phyloP scores from a whole-genome alignment of 2,329 filamentous ascomycete species.

The Samsoniella hepiali region DNA sequence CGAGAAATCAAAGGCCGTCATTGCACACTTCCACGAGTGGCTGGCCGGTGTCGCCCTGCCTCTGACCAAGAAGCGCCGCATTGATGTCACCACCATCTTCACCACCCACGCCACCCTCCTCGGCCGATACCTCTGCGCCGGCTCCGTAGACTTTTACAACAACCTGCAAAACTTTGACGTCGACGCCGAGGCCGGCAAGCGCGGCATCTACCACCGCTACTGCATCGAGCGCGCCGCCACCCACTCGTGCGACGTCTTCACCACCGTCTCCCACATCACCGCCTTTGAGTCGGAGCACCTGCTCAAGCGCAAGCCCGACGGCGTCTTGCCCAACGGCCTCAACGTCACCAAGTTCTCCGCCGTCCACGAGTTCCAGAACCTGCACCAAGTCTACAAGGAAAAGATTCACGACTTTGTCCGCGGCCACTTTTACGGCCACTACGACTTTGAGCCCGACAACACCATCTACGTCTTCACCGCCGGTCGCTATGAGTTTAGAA shows the following conservation, averaged over 20 bases:
- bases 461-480: constrained; percentile 98
- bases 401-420: constrained; percentile 98
- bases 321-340: constrained; percentile 90
- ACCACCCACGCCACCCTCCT: constrained; percentile 96
- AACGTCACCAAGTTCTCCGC: constrained; percentile 97
- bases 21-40: constrained; percentile 99
- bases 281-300: constrained; percentile 97
- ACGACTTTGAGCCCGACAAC: constrained; percentile 94
- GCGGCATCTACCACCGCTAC: constrained; percentile 97
- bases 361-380: constrained; percentile 97
- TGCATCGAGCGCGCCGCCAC: constrained; percentile 94
- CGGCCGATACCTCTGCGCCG: constrained; percentile 92
- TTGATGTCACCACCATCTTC: constrained; percentile 97
- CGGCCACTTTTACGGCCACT: constrained; percentile 97
- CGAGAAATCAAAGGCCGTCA: constrained; percentile 86
- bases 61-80: constrained; percentile 86
- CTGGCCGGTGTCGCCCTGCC: constrained; percentile 90
- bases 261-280: constrained; percentile 97
- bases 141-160: constrained; percentile 98
- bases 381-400: constrained; percentile 94
- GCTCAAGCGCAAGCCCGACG: constrained; percentile 95
- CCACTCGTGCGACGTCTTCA: constrained; percentile 94
- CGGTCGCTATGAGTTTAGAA: constrained; percentile 94
- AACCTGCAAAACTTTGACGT: constrained; percentile 97
- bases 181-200: constrained; percentile 93